phyloP scores from a whole-genome alignment of 176 grass and related monocot species.

The Phyllostachys edulis region DNA sequence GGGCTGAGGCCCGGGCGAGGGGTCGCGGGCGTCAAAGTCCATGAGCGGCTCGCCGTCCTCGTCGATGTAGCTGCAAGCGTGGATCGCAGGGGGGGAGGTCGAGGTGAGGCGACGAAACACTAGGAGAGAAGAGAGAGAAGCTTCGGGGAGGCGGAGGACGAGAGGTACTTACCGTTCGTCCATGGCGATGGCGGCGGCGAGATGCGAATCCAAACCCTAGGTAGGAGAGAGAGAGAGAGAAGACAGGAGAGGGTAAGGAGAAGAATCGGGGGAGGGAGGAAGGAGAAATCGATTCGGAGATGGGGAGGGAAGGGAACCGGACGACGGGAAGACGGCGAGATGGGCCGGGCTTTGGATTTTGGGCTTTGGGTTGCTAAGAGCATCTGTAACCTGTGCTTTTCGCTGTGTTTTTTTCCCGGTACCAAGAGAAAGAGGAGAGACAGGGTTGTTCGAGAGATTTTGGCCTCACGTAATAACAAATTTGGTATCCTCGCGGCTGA shows the following conservation, averaged over 20 bases:
- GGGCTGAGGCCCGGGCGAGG: conserved; percentile 20
- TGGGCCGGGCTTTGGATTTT: no score
- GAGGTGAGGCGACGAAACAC: neutral
- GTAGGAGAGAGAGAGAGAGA: neutral
- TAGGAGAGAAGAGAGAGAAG: neutral
- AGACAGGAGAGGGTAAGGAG: neutral
- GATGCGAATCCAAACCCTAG: conserved; percentile 35
- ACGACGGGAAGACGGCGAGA: no score
- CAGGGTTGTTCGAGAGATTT: no score
- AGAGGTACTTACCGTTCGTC: conserved; percentile 37
- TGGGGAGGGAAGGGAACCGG: no score
- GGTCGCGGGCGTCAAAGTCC: conserved; percentile 54
- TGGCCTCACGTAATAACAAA: no score
- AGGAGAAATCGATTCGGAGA: no score
- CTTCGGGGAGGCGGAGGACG: neutral
- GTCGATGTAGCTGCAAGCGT: conserved; percentile 55
- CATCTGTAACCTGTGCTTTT: no score
- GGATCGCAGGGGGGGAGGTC: neutral
- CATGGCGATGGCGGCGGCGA: neutral
- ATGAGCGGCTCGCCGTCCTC: conserved; percentile 84
- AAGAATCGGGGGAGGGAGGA: no score
- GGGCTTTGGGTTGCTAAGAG: no score
- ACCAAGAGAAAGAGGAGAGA: no score
- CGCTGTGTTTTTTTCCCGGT: no score
- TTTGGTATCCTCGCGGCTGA: no score